phyloP scores from a whole-genome alignment of 208 protist genomes.

The Wallacemonas rigidus region DNA sequence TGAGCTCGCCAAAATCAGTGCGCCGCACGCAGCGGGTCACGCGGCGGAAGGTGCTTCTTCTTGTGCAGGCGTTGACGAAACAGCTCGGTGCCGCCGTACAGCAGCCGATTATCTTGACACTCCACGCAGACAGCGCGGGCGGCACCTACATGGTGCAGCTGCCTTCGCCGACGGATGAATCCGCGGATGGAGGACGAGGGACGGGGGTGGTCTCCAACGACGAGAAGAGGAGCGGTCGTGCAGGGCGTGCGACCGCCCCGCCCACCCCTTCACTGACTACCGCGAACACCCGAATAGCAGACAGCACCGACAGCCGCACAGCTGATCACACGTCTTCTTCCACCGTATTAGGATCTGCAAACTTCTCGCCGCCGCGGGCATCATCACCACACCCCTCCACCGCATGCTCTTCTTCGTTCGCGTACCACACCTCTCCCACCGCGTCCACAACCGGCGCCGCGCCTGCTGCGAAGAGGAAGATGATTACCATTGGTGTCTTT shows the following conservation, averaged over 20 bases:
- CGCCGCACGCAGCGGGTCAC: background rate
- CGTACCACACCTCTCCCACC: no score
- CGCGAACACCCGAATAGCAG: background rate
- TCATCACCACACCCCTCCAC: no score
- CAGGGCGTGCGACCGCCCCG: background rate
- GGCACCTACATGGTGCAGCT: slow-evolving; percentile 70
- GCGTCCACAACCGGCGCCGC: no score
- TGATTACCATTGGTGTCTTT: slow-evolving; percentile 40
- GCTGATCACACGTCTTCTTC: background rate
- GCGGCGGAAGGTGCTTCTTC: slow-evolving; percentile 13
- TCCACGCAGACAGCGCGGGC: slow-evolving; percentile 60
- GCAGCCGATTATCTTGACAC: slow-evolving; percentile 23
- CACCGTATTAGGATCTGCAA: background rate
- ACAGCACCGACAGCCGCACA: background rate
- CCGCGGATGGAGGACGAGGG: background rate
- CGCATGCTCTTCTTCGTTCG: no score
- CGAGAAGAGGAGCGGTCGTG: background rate
- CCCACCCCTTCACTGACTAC: background rate
- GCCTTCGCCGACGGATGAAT: background rate
- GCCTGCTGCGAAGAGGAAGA: background rate
- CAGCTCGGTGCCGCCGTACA: background rate
- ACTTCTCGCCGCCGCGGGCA: no score
- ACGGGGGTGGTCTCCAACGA: background rate
- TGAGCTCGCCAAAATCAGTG: background rate
- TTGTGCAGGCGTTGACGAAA: slow-evolving; percentile 22